A percentile compares a stretch with the other conserved stretches of the same genome.
phyloP scores from a whole-genome alignment of 177 flowering plant species.

The Telopea speciosissima region DNA sequence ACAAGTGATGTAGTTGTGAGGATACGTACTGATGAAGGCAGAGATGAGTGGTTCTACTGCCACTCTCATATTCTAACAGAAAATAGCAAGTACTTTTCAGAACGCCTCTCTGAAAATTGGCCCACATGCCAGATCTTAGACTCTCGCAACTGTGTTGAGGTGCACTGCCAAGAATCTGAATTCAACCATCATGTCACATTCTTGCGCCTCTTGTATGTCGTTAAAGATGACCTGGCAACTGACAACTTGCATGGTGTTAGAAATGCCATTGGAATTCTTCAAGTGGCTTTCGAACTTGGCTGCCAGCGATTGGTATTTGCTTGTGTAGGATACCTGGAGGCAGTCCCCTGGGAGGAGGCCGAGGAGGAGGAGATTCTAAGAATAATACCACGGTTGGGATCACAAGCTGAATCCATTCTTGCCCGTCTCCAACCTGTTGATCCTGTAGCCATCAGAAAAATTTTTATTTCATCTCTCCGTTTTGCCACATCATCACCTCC shows the following conservation, averaged over 20 bases:
- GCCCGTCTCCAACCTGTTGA: conserved; percentile 87
- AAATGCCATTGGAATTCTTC: conserved; percentile 74
- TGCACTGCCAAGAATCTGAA: conserved; percentile 67
- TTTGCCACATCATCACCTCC: conserved; percentile 86
- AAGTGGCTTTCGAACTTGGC: conserved; percentile 60
- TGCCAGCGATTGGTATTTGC: conserved; percentile 49
- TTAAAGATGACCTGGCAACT: conserved; percentile 27
- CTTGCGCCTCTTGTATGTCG: conserved; percentile 61
- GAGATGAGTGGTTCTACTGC: conserved; percentile 81
- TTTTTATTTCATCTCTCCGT: conserved; percentile 62
- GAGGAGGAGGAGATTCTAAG: conserved; percentile 92
- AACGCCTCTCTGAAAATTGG: conserved; percentile 90
- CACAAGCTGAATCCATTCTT: conserved; percentile 60
- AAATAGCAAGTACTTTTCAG: conserved; percentile 79
- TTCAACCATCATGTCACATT: conserved; percentile 61
- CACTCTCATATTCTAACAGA: conserved; percentile 59
- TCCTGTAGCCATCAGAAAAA: conserved; percentile 30
- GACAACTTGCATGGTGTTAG: conserved; percentile 59
- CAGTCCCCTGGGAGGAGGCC: conserved; percentile 94
- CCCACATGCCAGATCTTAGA: conserved; percentile 92
- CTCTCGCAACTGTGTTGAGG: conserved; percentile 88
- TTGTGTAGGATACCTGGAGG: conserved; percentile 81
- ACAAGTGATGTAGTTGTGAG: conserved; percentile 92
- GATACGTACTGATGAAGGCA: conserved; percentile 70
- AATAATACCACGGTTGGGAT: conserved; percentile 60